Evolutionary conservation across 345 rosid genomes (phyloP), one percentile per base, ranked within the genome.

Genomic region (Heritiera fomes): DNA sequence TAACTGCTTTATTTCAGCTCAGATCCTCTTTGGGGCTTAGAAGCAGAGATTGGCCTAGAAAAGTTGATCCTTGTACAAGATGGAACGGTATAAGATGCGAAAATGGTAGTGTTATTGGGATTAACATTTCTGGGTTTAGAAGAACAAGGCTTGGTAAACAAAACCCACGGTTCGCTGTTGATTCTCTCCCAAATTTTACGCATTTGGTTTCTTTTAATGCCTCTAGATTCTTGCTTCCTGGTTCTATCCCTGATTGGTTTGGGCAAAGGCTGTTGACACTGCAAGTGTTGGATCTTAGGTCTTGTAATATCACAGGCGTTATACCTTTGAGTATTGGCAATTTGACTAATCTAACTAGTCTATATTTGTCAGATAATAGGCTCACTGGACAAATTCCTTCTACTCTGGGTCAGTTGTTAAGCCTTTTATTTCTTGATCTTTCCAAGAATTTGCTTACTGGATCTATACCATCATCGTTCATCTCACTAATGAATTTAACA

Each of bases 11-110:
- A 62, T 90, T 97, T 47, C 81, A 75, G 74, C 98, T 97, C 80
- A 90, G 99, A 89, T 93, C 99, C 50, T 84, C 97, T 77, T 83
- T 94, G 77, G 99, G 99, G 81, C 85, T 97, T 75, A 89, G 90
- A 85, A 84, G 92, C 79, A 89, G 58, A 60, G 99, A 97, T 58
- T 97, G 99, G 99, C 99, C 99, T 13, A 88, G 80, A 17, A 97
- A 94, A 84, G 86, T 85, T 5, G 93, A 92, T 76, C 99, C 98
- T 77, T 97, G 99, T 82, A 55, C 60, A 20, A 55, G 6, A 10
- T 97, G 99, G 99, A 85, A 23, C 8, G 99, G 99, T 11, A 80
- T 97, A 69, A 76, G 32, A 20, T 97, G 99, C 79, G 61, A 20
- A 4, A 87, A 89, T 73, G 93, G 98, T 6, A 89, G 88, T 75